Base-by-base conservation (phyloP, 441 rosid species). In the Pelargonium australe region DNA sequence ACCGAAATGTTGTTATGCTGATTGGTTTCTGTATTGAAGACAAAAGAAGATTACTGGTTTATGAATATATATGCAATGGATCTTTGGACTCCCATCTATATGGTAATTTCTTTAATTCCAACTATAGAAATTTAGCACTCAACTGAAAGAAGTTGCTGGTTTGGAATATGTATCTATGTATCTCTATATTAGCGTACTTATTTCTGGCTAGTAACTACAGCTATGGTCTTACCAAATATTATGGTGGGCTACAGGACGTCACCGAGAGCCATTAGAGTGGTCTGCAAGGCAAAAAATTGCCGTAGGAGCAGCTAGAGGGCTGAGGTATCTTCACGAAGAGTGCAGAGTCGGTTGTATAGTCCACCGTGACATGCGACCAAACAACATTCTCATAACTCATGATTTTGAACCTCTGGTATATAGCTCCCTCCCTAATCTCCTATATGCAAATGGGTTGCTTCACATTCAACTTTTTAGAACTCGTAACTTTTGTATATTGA, bases 261-360 rank as follows among this genome's bases (percentile, higher is more conserved):
- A 84, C 68, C 84, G 62, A 47, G 86, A 84, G 67, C 82, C 92
- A 28, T 76, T 95, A 66, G 95, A 87, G 68, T 95, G 99, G 99
- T 73, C 92, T 44, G 92, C 99, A 28, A 80, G 99, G 41, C 98
- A 92, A 80, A 95, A 89, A 81, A 88, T 95, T 68, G 99, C 99
- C 3, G 91, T 87, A 41, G 98, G 99, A 77, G 98, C 98, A 61
- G 99, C 99, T 78, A 86, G 98, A 71, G 99, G 99, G 57, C 85
- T 95, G 77, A 84, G 99, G 62, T 95, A 95, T 80, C 98, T 95
- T 71, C 99, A 95, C 61, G 99, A 95, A 86, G 99, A 95, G 73
- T 95, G 99, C 85, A 87, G 99, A 87, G 99, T 92, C 66, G 99
- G 99, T 55, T 95, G 99, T 76, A 95, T 95, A 70, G 97, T 95